Conservation (phyloP, 1,284 basidiomycete species). For the Pterula multifida region DNA sequence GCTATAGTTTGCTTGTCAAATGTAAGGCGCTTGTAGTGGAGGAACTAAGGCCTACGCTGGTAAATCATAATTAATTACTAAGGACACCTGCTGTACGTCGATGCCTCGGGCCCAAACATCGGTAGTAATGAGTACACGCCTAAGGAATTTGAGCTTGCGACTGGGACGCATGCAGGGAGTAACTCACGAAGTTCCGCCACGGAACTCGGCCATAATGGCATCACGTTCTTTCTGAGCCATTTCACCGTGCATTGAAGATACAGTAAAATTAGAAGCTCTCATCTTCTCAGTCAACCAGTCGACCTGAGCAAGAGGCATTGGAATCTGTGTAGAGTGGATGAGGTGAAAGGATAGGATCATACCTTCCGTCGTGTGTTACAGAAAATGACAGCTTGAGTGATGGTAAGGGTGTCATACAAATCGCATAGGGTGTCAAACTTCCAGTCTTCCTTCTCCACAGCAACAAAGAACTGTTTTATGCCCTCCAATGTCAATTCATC, state of each 20-base stretch:
- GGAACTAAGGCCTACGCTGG: conserved; percentile 56
- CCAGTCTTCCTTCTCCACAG: conserved; percentile 99
- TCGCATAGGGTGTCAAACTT: conserved; percentile 99
- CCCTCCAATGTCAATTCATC: conserved; percentile 99
- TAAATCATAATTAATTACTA: conserved; percentile 97
- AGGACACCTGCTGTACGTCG: conserved; percentile 95
- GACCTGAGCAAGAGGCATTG: conserved; percentile 39
- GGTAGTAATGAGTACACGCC: conserved; percentile 90
- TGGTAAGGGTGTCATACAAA: conserved; percentile 96
- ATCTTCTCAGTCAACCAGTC: conserved; percentile 99
- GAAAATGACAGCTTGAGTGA: conserved; percentile 99
- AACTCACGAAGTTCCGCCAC: conserved; percentile 81
- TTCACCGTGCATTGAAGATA: conserved; percentile 96
- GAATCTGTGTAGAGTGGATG: conserved; percentile 1
- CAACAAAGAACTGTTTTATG: conserved; percentile 99
- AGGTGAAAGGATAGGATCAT: conserved; percentile 11
- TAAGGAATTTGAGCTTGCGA: too few relatives aligned
- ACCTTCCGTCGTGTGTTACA: conserved; percentile 98
- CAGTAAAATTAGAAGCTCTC: conserved; percentile 93
- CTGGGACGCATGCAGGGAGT: conserved; percentile 3
- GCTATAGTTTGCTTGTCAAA: conserved; percentile 23
- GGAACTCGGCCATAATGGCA: conserved; percentile 98
- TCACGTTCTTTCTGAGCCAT: conserved; percentile 99
- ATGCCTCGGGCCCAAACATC: conserved; percentile 99
- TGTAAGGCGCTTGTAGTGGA: background rate